Conservation (phyloP, 208 protist species). For the Leptomonas seymouri region DNA sequence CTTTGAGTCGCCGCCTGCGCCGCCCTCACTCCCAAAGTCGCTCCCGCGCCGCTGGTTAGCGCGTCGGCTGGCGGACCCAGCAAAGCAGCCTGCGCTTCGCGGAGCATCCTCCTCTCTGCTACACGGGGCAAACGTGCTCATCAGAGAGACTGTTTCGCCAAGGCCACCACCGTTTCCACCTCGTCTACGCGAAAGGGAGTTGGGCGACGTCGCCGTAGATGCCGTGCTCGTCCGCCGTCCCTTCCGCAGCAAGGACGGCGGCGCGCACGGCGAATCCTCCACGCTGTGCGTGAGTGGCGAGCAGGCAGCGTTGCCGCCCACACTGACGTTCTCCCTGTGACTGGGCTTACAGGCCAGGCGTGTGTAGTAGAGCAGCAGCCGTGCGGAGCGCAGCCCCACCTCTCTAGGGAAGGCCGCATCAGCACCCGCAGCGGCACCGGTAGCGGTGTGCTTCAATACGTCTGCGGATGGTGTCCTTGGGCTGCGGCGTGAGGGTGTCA, state of each 20-base stretch:
- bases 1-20: not conserved
- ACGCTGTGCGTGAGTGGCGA: not conserved
- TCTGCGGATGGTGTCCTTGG: not conserved
- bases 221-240: slow-evolving; percentile 2
- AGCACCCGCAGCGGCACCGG: not conserved
- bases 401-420: not conserved
- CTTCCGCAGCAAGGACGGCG: not conserved
- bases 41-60: no score
- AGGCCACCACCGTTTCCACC: not conserved
- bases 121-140: slow-evolving; percentile 32
- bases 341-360: slow-evolving; percentile 6
- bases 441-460: not conserved
- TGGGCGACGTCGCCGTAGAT: not conserved
- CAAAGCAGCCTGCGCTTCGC: not conserved
- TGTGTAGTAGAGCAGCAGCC: slow-evolving; percentile 31
- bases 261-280: not conserved
- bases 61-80: no score
- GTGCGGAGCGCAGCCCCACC: slow-evolving; percentile 16
- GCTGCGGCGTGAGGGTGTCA: not conserved
- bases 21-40: not conserved
- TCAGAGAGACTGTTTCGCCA: slow-evolving; percentile 17
- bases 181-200: not conserved
- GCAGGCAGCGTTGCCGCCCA: not conserved
- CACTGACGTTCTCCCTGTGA: not conserved
- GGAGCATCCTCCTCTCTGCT: slow-evolving; percentile 23